Conservation (phyloP, 768 basidiomycete genomes). For the Kwoniella sp. region DNA sequence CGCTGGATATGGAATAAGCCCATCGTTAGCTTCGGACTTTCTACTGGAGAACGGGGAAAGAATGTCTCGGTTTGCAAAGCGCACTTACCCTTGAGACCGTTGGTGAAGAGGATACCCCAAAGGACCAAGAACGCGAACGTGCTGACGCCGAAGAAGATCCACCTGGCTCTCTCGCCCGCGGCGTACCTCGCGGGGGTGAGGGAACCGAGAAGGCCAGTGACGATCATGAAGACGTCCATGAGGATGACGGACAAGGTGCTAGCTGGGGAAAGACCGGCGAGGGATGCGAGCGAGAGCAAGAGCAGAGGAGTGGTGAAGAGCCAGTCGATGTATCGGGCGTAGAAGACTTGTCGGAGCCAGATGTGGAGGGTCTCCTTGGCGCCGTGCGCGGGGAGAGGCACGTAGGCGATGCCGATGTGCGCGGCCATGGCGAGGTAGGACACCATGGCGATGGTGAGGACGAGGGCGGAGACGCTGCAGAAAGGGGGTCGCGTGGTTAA, state of each 20-base stretch:
- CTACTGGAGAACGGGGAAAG: neutral
- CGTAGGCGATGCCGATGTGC: conserved; percentile 43
- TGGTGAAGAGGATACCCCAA: conserved; percentile 43
- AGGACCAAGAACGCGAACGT: conserved; percentile 47
- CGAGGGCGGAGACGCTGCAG: conserved; percentile 42
- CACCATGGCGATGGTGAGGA: conserved; percentile 51
- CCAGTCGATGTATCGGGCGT: conserved; percentile 52
- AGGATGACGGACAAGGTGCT: conserved; percentile 43
- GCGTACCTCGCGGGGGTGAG: conserved; percentile 34
- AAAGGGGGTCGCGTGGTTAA: neutral
- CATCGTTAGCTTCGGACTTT: too few species aligned
- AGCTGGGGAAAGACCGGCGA: conserved; percentile 52
- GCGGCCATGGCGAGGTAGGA: conserved; percentile 55
- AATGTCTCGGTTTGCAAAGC: neutral
- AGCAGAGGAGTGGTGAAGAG: conserved; percentile 54
- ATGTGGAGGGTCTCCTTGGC: conserved; percentile 27
- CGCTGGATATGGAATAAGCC: too few species aligned
- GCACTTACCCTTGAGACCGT: conserved; percentile 46
- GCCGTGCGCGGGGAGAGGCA: conserved; percentile 41
- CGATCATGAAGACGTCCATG: conserved; percentile 49
- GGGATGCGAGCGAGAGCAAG: conserved; percentile 49
- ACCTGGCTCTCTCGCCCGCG: conserved; percentile 38
- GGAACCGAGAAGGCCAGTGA: conserved; percentile 46
- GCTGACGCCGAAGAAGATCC: conserved; percentile 48
- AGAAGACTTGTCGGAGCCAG: conserved; percentile 49